Evolutionary conservation across 1,139 yeast species (phyloP), one percentile per base, ranked within the genome.

Genomic region (Nakaseomyces nivariensis): DNA sequence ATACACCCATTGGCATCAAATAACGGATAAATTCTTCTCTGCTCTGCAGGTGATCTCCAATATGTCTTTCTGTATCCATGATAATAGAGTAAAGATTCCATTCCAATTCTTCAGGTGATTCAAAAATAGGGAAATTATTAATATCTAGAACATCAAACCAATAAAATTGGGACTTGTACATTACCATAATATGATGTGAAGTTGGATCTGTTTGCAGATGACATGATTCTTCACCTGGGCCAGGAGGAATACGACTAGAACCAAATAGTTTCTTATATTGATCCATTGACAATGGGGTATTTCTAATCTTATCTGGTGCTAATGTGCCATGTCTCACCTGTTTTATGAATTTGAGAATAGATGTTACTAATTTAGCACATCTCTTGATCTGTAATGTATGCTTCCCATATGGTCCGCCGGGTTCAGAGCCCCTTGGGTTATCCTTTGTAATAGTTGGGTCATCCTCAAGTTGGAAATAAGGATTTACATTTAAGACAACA

Each of bases 81-180:
- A 87, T 74, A 53, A 88, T 86, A 11, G 88, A 78, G 52, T 82
- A 79, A 63, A 85, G 81, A 67, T 87, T 88, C 62, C 82, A 73
- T 54, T 80, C 82, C 60, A 88, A 74, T 64, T 86, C 95, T 52
- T 78, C 80, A 62, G 87, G 94, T 2, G 82, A 75, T 61, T 86
- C 70, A 49, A 85, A 74, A 33, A 68, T 65, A 56, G 88, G 72
- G 60, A 85, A 82, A 63, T 85, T 79, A 54, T 81, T 72, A 49
- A 74, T 74, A 66, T 87, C 95, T 61, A 88, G 72, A 2, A 88
- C 96, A 64, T 88, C 95, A 66, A 88, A 88, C 96, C 96, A 88
- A 69, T 88, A 88, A 67, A 87, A 85, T 67, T 88, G 96, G 4
- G 95, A 85, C 61, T 85, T 82, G 56, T 89, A 82, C 65, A 86